A percentile compares a stretch with the other conserved stretches of the same genome.
phyloP scores from a whole-genome alignment of 2,329 filamentous ascomycete genomes.

The Chaetomium strumarium region DNA sequence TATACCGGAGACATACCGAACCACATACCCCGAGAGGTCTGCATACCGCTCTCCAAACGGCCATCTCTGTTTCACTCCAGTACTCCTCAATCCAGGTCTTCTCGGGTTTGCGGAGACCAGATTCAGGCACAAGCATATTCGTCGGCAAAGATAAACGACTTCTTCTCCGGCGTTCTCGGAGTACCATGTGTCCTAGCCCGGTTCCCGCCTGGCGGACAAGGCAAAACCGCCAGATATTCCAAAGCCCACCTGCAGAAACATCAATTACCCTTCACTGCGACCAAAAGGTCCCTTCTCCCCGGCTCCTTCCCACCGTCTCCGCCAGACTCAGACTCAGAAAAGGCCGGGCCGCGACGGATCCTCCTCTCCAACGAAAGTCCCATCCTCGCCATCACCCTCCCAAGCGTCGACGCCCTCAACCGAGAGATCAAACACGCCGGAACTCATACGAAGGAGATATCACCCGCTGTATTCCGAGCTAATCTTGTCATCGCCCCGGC shows the following conservation, averaged over 20 bases:
- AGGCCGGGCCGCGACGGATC: constrained; percentile 48
- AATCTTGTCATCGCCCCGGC: constrained; percentile 70
- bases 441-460: constrained; percentile 54
- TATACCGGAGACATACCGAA: constrained; percentile 35
- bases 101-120: constrained; percentile 77
- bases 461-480: constrained; percentile 74
- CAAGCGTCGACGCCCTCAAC: constrained; percentile 76
- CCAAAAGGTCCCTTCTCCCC: constrained; percentile 33
- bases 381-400: constrained; percentile 74
- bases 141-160: constrained; percentile 58
- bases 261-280: constrained; percentile 31
- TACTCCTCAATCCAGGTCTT: constrained; percentile 40
- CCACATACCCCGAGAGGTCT: constrained; percentile 34
- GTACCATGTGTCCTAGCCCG: constrained; percentile 79
- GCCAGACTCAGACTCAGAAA: constrained; percentile 52
- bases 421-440: constrained; percentile 50
- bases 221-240: constrained; percentile 57
- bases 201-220: constrained; percentile 64
- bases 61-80: constrained; percentile 48
- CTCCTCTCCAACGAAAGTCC: constrained; percentile 90
- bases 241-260: constrained; percentile 64
- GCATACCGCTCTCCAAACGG: constrained; percentile 62
- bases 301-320: constrained; percentile 53
- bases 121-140: constrained; percentile 67
- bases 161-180: constrained; percentile 70